Base-by-base conservation (phyloP, 768 basidiomycete genomes). In the Phaeotremella fagi region DNA sequence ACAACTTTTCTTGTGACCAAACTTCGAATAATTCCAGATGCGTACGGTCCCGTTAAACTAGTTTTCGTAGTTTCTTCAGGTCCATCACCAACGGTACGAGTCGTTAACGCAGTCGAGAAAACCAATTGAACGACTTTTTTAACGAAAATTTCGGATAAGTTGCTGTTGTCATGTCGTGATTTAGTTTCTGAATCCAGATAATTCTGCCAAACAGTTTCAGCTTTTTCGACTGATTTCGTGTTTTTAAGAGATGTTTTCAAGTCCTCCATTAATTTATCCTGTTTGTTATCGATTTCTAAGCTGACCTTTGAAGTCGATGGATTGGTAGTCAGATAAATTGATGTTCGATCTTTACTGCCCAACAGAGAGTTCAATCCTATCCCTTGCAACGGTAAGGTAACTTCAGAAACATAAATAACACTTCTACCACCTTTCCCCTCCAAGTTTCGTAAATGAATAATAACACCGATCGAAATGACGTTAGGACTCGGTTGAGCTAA, bases 371-470 rank as follows among this genome's bases (percentile, higher is more conserved):
- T 59, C 58, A 70, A 54, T 2, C 68, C 68, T 16, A 70, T 45
- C 4, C 68, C 68, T 11, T 55, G 57, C 6, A 28, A 23, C 25
- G 68, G 65, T 7, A 64, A 1, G 1, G 41, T 55, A 15, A 70
- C 38, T 36, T 70, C 68, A 44, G 57, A 62, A 7, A 61, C 63
- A 57, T 70, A 61, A 4, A 70, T 48, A 18, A 70, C 56, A 37
- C 57, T 60, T 26, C 68, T 48, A n/a, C 65, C 65, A 27, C 50
- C 31, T 35, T 57, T 52, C 0, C 50, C 59, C 23, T 57, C 59
- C 5, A 36, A 26, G 35, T 56, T 54, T 23, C 48, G 26, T 44
- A 66, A 59, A 22, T 42, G 35, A 16, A 70, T 35, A 4, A 61
- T 55, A 7, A 64, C 49, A 3, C 60, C 64, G 28, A 59, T 45